These are phyloP conservation scores for Pythium aristosporum DNA, from an alignment of 352 stramenopile genomes.

Conservation along the genomic window DNA sequence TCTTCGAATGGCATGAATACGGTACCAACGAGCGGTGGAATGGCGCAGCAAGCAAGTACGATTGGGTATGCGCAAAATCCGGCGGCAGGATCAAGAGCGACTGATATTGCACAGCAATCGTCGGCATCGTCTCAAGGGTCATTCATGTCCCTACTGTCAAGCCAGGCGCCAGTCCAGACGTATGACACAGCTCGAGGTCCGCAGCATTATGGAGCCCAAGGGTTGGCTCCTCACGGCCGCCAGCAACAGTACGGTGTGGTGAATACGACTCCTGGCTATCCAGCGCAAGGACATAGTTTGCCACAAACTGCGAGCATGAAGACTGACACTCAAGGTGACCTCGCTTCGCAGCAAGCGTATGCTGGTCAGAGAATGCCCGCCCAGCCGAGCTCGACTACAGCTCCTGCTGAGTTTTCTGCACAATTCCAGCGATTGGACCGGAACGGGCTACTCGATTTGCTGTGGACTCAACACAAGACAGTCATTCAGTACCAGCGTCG, in stretches of 20 bases:
- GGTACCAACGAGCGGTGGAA: slow-evolving; percentile 6
- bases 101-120: slow-evolving; percentile 5
- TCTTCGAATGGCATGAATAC: slow-evolving; percentile 14
- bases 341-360: slow-evolving; percentile 28
- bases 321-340: slow-evolving; percentile 16
- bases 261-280: slow-evolving; percentile 10
- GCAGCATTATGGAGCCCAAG: slow-evolving; percentile 14
- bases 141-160: slow-evolving; percentile 31
- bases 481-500: slow-evolving; percentile 65
- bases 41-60: background rate
- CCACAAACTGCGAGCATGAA: slow-evolving; percentile 24
- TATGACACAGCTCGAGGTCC: slow-evolving; percentile 12
- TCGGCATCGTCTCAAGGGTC: slow-evolving; percentile 19
- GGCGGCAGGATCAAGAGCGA: background rate
- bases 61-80: slow-evolving; percentile 3
- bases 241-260: slow-evolving; percentile 12
- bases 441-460: slow-evolving; percentile 59
- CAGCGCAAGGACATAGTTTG: slow-evolving; percentile 17
- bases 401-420: slow-evolving; percentile 59
- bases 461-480: slow-evolving; percentile 69
- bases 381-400: slow-evolving; percentile 21
- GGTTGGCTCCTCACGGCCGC: slow-evolving; percentile 11
- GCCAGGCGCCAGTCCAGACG: slow-evolving; percentile 18
- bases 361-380: slow-evolving; percentile 12
- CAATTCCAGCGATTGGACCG: slow-evolving; percentile 74